These are phyloP conservation scores for Termitomyces sp. DNA, from an alignment of 768 basidiomycete species.

Conservation along the genomic window DNA sequence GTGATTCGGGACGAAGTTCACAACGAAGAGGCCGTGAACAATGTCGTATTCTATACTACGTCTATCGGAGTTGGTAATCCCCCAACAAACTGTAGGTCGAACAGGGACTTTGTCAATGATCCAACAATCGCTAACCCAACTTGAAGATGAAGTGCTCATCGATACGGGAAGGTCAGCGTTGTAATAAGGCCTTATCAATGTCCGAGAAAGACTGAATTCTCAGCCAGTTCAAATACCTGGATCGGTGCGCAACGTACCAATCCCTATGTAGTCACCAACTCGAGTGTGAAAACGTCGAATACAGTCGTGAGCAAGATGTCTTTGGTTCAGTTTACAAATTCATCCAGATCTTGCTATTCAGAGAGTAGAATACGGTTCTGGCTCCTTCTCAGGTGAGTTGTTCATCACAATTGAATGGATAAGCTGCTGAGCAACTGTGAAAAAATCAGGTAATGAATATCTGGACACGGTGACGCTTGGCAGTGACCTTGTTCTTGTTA, in stretches of 20 bases:
- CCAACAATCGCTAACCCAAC: background rate
- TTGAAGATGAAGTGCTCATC: constrained; percentile 45
- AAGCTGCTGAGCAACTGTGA: background rate
- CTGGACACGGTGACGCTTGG: constrained; percentile 50
- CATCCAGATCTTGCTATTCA: constrained; percentile 11
- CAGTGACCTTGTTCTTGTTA: constrained; percentile 37
- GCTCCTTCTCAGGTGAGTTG: constrained; percentile 42
- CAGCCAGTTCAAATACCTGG: constrained; percentile 61
- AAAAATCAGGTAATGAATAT: constrained; percentile 31
- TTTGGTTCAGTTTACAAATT: background rate
- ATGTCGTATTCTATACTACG: constrained; percentile 36
- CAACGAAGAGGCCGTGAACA: constrained; percentile 29
- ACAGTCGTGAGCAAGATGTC: constrained; percentile 35
- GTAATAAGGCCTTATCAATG: background rate
- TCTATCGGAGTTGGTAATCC: constrained; percentile 49
- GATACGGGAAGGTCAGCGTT: constrained; percentile 49
- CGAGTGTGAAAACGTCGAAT: constrained; percentile 39
- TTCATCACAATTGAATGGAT: constrained; percentile 8
- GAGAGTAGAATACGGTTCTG: constrained; percentile 58
- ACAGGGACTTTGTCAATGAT: background rate
- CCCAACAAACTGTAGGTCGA: constrained; percentile 38
- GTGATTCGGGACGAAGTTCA: constrained; percentile 22
- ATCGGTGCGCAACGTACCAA: constrained; percentile 38
- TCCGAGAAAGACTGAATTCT: background rate
- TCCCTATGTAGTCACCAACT: constrained; percentile 40